A percentile compares a stretch with the other conserved stretches of the same genome.
Conservation (phyloP, 108 stramenopile genomes). For the Cyclotella choctawhatcheeana region DNA sequence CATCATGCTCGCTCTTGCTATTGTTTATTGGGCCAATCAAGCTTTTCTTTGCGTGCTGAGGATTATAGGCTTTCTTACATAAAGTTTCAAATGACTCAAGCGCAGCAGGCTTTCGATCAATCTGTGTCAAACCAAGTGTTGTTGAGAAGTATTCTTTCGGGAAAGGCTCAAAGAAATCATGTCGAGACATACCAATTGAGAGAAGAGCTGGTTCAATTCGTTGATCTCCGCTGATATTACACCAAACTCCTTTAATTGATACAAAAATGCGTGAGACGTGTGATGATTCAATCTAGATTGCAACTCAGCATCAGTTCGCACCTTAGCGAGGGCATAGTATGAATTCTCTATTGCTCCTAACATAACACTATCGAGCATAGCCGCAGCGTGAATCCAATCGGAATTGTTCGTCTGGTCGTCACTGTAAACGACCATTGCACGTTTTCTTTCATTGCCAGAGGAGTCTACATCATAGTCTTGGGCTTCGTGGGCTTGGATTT, state of each 20-base stretch:
- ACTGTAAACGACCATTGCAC: background rate
- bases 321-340: conserved; percentile 8
- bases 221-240: background rate
- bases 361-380: conserved; percentile 11
- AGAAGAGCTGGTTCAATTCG: background rate
- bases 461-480: conserved; percentile 8
- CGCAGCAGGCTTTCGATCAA: conserved; percentile 2
- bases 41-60: background rate
- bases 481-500: background rate
- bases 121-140: too few species aligned
- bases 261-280: too few species aligned
- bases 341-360: conserved; percentile 6
- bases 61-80: conserved; percentile 12
- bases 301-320: too few species aligned
- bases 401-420: background rate
- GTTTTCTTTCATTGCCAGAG: background rate
- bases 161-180: too few species aligned
- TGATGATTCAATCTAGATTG: too few species aligned
- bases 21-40: background rate
- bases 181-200: too few species aligned
- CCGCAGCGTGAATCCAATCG: conserved; percentile 7
- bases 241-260: conserved; percentile 11
- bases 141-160: too few species aligned
- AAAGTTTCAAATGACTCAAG: conserved; percentile 5
- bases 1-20: background rate